Base-by-base conservation (phyloP, 2,329 filamentous ascomycete species). In the Sphaerulina vaccinii region DNA sequence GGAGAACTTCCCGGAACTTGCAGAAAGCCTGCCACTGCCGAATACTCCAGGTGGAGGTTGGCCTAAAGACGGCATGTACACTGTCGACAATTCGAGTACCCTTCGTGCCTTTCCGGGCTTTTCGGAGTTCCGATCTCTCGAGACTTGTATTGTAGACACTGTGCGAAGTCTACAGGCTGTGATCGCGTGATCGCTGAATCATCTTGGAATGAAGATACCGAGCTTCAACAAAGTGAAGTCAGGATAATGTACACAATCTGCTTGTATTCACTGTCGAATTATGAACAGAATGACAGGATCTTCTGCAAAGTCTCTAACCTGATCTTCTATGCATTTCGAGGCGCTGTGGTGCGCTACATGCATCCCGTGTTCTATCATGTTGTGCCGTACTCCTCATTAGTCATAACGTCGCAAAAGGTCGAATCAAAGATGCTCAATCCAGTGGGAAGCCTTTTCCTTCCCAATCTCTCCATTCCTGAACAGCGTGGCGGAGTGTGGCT, bases 401-500 rank as follows among this genome's bases (percentile, higher is more conserved):
- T 19, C 42, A 13, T 24, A 15, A 29, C 19, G 6, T 9, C 5
- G n/a, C 27, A 9, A 32, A 5, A 32, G 9, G n/a, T 32, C 5
- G 27, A 32, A 5, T 13, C 27, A 32, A 5, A 3, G 27, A 10
- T 3, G n/a, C 9, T 45, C 32, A 45, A 24, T 45, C 42, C 42
- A 45, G 23, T 21, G 42, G 42, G 9, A 45, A 45, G n/a, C 42
- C 42, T 35, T 37, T 45, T 13, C 42, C 29, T 15, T 45, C 42
- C 42, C 42, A 45, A 23, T 45, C 42, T 24, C 42, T 36, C 42
- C 42, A 45, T 19, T 45, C 42, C 19, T 36, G 32, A 16, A 45
- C 42, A 5, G 42, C 42, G n/a, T 45, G 42, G 13, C 42, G 42
- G 11, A 45, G 36, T 5, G 42, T 45, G 42, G 42, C 42, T 5